A percentile compares a stretch with the other conserved stretches of the same genome.
Conservation (phyloP, 257 asterid species). For the Schizonepeta tenuifolia region DNA sequence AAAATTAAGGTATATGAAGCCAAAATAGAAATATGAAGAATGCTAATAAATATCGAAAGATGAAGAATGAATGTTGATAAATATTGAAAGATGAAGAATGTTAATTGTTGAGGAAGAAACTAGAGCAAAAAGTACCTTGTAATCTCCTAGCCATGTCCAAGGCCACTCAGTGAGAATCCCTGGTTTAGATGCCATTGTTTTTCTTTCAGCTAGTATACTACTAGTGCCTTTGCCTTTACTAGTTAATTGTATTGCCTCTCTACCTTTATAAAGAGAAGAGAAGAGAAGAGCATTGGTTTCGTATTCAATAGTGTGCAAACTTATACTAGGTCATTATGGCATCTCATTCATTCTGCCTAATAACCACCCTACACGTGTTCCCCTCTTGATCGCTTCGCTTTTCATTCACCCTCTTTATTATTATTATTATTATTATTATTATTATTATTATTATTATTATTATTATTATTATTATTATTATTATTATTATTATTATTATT, state of each 20-base stretch:
- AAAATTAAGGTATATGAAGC: background rate
- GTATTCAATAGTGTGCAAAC: constrained; percentile 5
- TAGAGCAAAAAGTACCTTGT: constrained; percentile 42
- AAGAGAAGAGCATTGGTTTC: background rate
- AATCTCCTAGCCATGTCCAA: constrained; percentile 76
- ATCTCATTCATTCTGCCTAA: constrained; percentile 15
- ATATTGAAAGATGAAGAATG: background rate
- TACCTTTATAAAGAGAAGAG: background rate
- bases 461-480: too few species aligned
- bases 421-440: background rate
- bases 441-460: too few species aligned
- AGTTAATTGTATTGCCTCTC: too few species aligned
- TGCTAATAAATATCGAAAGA: background rate
- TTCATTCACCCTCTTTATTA: background rate
- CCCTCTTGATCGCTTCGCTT: background rate
- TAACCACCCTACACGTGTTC: constrained; percentile 30
- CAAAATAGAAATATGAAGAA: background rate
- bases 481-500: too few species aligned
- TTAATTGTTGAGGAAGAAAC: background rate
- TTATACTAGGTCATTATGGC: constrained; percentile 29
- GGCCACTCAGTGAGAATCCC: constrained; percentile 91
- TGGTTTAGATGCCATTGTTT: constrained; percentile 76
- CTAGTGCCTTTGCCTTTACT: too few species aligned
- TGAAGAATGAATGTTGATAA: background rate
- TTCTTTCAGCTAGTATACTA: background rate